Evolutionary conservation across 495 filamentous ascomycete species (phyloP).

Genomic region (Amniculicola lignicola): DNA sequence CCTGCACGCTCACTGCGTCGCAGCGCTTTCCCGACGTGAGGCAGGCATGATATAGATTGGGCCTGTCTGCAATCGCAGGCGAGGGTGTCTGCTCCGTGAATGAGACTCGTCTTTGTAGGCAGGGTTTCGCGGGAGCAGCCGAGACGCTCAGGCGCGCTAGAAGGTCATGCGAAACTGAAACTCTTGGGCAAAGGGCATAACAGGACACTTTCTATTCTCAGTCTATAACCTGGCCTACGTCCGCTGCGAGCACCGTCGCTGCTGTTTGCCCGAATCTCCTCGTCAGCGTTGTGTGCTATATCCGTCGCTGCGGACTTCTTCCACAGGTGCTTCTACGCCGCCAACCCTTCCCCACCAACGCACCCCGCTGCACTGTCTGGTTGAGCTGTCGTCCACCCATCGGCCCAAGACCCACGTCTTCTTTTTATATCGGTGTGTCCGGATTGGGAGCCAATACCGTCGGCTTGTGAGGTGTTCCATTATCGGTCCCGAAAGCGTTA

Average conservation of each 20-base stretch:
- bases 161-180: slow-evolving; percentile 28
- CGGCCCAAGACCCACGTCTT: background rate
- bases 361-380: slow-evolving; percentile 4
- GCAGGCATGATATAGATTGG: background rate
- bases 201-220: background rate
- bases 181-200: slow-evolving; percentile 20
- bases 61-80: background rate
- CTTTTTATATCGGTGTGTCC: slow-evolving; percentile 18
- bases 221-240: background rate
- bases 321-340: background rate
- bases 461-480: slow-evolving; percentile 4
- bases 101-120: no score
- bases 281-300: no score
- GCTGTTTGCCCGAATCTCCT: no score
- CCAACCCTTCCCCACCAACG: slow-evolving; percentile 6
- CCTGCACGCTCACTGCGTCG: no score
- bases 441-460: slow-evolving; percentile 9
- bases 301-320: background rate
- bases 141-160: background rate
- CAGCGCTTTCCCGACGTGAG: no score
- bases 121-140: no score
- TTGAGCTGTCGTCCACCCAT: background rate
- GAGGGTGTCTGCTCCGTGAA: no score
- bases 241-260: background rate
- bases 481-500: slow-evolving; percentile 33